These are phyloP conservation scores for Pleoardoris graminearum DNA, from an alignment of 2,329 filamentous ascomycete species.

Conservation along the genomic window DNA sequence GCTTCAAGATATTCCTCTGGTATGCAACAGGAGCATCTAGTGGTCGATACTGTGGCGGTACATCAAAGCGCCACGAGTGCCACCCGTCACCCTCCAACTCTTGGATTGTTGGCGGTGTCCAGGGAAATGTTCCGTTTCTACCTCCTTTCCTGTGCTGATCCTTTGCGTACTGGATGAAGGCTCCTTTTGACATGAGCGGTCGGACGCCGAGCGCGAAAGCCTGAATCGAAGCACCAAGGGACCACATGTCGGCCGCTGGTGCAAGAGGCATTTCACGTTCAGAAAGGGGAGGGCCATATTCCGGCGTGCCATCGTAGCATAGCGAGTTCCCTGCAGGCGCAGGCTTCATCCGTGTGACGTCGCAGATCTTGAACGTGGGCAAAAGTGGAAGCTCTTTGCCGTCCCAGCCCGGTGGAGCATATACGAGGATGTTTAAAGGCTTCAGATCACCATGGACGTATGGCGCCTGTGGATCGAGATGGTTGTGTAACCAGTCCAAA, in stretches of 20 bases:
- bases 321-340: background rate
- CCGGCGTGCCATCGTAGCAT: slow-evolving; percentile 20
- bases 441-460: slow-evolving; percentile 91
- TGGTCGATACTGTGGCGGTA: slow-evolving; percentile 12
- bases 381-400: slow-evolving; percentile 13
- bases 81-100: background rate
- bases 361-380: slow-evolving; percentile 32
- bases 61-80: slow-evolving; percentile 3
- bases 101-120: background rate
- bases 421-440: slow-evolving; percentile 84
- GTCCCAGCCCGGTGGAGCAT: background rate
- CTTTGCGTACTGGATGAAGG: slow-evolving; percentile 12
- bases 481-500: slow-evolving; percentile 27
- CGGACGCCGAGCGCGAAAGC: slow-evolving; percentile 16
- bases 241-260: slow-evolving; percentile 27
- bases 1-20: background rate
- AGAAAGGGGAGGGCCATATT: slow-evolving; percentile 22
- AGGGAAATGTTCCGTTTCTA: too few relatives aligned
- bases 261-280: background rate
- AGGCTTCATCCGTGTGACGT: slow-evolving; percentile 20
- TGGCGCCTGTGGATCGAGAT: background rate
- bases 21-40: slow-evolving; percentile 13
- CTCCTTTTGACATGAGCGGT: slow-evolving; percentile 13
- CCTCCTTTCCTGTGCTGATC: background rate
- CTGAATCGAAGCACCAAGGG: slow-evolving; percentile 30